Percentiles rank a stretch among this genome's conserved stretches.
phyloP scores from a whole-genome alignment of 345 rosid genomes.

The Erodium maritimum region DNA sequence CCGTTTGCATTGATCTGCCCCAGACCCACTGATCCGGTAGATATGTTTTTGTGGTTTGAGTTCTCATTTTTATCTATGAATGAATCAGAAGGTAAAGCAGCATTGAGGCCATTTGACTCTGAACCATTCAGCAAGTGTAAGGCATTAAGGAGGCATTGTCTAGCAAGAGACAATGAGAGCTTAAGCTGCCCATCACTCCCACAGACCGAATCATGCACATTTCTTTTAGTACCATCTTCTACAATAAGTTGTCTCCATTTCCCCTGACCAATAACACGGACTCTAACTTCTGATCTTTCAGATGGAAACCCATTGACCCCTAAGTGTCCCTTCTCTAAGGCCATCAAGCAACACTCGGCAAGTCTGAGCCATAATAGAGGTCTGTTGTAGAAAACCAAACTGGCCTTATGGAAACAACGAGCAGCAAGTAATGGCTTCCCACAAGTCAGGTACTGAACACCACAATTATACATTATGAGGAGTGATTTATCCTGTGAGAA shows the following conservation, averaged over 20 bases:
- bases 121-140: constrained; percentile 48
- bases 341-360: constrained; percentile 92
- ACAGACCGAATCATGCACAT: constrained; percentile 23
- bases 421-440: constrained; percentile 89
- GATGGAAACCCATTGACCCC: constrained; percentile 22
- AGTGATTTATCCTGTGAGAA: constrained; percentile 83
- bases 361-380: constrained; percentile 91
- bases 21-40: constrained; percentile 24
- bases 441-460: constrained; percentile 67
- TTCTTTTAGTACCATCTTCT: constrained; percentile 34
- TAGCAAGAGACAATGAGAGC: constrained; percentile 71
- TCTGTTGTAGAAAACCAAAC: constrained; percentile 42
- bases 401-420: constrained; percentile 74
- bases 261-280: constrained; percentile 75
- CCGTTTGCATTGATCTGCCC: constrained; percentile 50
- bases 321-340: constrained; percentile 61
- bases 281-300: constrained; percentile 44
- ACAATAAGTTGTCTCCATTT: constrained; percentile 77
- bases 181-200: constrained; percentile 41
- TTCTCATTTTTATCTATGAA: constrained; percentile 39
- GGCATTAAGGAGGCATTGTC: constrained; percentile 68
- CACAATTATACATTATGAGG: constrained; percentile 69
- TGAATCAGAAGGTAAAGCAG: constrained; percentile 25
- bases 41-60: constrained; percentile 29
- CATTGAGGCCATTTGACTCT: constrained; percentile 28